Evolutionary conservation across 495 filamentous ascomycete genomes (phyloP).

Genomic region (Penicillium nucicola): DNA sequence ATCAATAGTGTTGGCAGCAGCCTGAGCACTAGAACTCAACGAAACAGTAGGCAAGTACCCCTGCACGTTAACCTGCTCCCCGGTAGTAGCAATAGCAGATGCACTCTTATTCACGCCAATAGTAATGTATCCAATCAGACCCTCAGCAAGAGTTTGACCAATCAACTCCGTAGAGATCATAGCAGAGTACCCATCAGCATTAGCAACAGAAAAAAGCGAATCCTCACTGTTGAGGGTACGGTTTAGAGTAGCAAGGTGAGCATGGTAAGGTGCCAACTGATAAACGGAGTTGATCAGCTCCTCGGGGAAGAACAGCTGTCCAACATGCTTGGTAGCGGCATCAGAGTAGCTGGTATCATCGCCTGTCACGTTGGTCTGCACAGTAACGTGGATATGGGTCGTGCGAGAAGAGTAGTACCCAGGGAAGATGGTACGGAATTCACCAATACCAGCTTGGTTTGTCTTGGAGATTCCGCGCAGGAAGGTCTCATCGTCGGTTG

Average conservation of each 20-base stretch:
- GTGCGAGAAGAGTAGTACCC: conserved; percentile 9
- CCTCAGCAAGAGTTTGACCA: conserved; percentile 4
- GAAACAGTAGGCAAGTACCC: conserved; percentile 3
- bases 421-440: conserved; percentile 11
- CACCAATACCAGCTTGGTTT: conserved; percentile 7
- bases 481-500: conserved; percentile 10
- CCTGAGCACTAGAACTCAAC: conserved; percentile 1
- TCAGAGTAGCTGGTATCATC: conserved; percentile 5
- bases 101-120: conserved; percentile 7
- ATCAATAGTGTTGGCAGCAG: conserved; percentile 5
- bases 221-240: conserved; percentile 4
- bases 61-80: conserved; percentile 4
- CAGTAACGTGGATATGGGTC: conserved; percentile 9
- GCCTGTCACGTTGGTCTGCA: conserved; percentile 4
- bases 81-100: conserved; percentile 4
- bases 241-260: conserved; percentile 2
- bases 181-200: conserved; percentile 3
- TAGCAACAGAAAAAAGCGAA: neutral
- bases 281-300: conserved; percentile 10
- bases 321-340: conserved; percentile 4
- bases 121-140: conserved; percentile 8
- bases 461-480: conserved; percentile 9
- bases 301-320: conserved; percentile 9
- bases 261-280: conserved; percentile 8
- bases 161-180: conserved; percentile 5